Conservation (phyloP, 768 basidiomycete species). For the Hericium alpestre region DNA sequence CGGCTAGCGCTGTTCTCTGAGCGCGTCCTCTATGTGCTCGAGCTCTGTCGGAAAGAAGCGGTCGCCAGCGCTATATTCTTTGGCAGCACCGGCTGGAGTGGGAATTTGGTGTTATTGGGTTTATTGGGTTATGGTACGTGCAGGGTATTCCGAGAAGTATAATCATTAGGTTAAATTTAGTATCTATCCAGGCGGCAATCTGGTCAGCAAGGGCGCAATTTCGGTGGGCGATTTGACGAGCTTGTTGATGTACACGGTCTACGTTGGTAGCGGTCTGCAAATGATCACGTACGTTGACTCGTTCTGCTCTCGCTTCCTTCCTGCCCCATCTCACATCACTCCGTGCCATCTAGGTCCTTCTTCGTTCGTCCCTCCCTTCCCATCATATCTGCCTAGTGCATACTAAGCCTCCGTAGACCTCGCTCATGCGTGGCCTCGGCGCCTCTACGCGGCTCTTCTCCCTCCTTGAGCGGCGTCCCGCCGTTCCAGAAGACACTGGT, state of each 20-base stretch:
- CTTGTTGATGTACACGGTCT: conserved; percentile 82
- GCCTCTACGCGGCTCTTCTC: conserved; percentile 93
- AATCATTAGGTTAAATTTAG: neutral
- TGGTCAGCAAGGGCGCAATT: conserved; percentile 81
- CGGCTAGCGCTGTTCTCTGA: conserved; percentile 72
- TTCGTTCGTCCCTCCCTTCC: conserved; percentile 3
- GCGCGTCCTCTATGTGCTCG: conserved; percentile 52
- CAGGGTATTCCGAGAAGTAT: neutral
- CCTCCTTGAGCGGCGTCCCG: conserved; percentile 71
- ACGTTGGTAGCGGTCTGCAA: conserved; percentile 71
- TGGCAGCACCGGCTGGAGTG: conserved; percentile 85
- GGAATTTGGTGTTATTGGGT: conserved; percentile 82
- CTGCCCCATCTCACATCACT: neutral
- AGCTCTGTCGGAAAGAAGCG: conserved; percentile 77
- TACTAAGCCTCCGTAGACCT: conserved; percentile 39
- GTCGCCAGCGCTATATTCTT: conserved; percentile 88
- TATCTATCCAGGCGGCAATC: conserved; percentile 57
- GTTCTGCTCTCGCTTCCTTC: neutral
- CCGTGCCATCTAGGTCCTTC: conserved; percentile 11
- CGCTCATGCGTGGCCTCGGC: conserved; percentile 94
- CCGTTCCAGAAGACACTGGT: conserved; percentile 59
- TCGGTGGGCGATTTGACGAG: conserved; percentile 89
- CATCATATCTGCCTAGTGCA: neutral
- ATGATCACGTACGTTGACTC: conserved; percentile 55
- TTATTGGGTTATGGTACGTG: conserved; percentile 79